These are phyloP conservation scores for Talaromyces marneffei DNA, from an alignment of 2,329 filamentous ascomycete species.

Conservation along the genomic window DNA sequence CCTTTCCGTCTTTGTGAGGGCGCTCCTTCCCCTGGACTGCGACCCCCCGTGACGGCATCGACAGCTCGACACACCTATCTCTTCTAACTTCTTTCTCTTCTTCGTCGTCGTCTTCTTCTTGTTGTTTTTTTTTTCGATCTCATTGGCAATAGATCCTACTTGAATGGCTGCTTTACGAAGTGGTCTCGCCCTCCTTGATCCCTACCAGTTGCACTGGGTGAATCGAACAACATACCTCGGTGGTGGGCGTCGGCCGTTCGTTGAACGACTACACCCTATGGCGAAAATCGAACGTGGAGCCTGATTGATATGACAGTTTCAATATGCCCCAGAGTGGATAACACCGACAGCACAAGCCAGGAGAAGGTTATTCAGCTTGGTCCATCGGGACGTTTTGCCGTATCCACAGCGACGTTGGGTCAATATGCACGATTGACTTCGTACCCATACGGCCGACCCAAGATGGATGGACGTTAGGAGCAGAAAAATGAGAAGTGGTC, in stretches of 20 bases:
- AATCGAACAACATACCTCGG: background rate
- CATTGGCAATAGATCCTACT: background rate
- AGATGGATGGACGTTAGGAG: background rate
- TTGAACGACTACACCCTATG: background rate
- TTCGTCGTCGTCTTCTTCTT: too few relatives aligned
- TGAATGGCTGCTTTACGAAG: background rate
- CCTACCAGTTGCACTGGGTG: background rate
- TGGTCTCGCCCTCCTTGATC: background rate
- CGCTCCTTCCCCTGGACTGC: background rate
- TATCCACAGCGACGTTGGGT: background rate
- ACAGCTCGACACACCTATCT: background rate
- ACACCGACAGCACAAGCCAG: background rate
- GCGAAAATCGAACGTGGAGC: background rate
- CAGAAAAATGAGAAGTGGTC: background rate
- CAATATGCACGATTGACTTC: background rate
- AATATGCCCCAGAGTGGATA: background rate
- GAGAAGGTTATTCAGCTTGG: background rate
- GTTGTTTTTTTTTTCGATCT: too few relatives aligned
- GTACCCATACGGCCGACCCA: background rate
- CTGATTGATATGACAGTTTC: background rate
- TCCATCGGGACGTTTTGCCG: background rate
- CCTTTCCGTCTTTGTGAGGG: background rate
- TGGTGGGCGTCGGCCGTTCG: background rate
- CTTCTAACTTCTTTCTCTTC: background rate
- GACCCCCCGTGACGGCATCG: background rate